These are phyloP conservation scores for Papiliotrema nemorosa DNA, from an alignment of 1,284 basidiomycete genomes.

Conservation along the genomic window DNA sequence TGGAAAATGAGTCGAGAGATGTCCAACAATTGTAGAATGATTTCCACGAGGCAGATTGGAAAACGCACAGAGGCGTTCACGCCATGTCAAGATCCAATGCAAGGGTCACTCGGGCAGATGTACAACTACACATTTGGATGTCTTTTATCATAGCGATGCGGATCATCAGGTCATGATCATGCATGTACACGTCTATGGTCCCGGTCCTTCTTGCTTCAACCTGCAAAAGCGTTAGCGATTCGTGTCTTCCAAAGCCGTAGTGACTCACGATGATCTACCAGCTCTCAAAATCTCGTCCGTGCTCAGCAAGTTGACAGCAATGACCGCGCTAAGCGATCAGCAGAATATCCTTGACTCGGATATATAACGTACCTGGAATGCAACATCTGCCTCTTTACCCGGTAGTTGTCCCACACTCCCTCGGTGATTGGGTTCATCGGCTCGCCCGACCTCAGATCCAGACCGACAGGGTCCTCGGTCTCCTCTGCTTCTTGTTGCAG, in stretches of 20 bases:
- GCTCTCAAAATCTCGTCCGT: conserved; percentile 95
- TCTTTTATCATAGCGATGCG: neutral
- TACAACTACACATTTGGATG: neutral
- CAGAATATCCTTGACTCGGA: neutral
- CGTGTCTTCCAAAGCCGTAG: neutral
- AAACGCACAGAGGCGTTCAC: too few relatives aligned
- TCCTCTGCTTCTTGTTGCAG: conserved; percentile 87
- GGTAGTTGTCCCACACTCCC: conserved; percentile 98
- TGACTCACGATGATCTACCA: conserved; percentile 71
- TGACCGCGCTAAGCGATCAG: conserved; percentile 70
- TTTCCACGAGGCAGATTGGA: too few relatives aligned
- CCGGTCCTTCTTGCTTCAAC: conserved; percentile 23
- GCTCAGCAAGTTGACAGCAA: conserved; percentile 90
- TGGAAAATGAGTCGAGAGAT: too few relatives aligned
- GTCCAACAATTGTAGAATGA: too few relatives aligned
- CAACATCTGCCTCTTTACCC: conserved; percentile 97
- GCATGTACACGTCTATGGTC: conserved; percentile 10
- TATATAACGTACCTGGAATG: conserved; percentile 75
- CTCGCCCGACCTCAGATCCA: conserved; percentile 91
- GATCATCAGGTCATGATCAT: neutral
- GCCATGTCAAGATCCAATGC: too few relatives aligned
- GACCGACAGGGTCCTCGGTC: conserved; percentile 86
- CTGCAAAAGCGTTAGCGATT: conserved; percentile 2
- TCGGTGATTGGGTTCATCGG: conserved; percentile 93
- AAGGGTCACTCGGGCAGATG: too few relatives aligned